Evolutionary conservation across 1,284 basidiomycete species (phyloP).

Genomic region (Microbotryum lychnidis-dioicae): DNA sequence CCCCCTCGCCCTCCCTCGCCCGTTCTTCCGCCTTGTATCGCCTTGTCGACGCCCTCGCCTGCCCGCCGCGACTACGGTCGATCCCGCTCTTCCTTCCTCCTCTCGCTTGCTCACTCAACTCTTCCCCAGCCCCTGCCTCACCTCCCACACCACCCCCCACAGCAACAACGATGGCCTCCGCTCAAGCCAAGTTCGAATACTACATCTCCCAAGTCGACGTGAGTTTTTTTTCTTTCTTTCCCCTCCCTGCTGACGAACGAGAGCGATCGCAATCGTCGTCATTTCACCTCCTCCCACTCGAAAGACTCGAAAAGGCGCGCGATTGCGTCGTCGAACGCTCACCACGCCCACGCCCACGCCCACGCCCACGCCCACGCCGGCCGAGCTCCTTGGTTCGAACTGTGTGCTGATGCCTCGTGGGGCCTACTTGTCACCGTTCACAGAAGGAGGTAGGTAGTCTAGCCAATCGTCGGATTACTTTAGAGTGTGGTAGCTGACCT

Average conservation of each 20-base stretch:
- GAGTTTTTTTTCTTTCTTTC: constrained; percentile 4
- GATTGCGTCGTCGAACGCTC: neutral
- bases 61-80: too few relatives aligned
- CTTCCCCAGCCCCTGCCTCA: too few relatives aligned
- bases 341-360: too few relatives aligned
- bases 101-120: too few relatives aligned
- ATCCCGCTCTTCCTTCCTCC: too few relatives aligned
- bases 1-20: too few relatives aligned
- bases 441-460: too few relatives aligned
- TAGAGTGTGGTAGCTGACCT: neutral
- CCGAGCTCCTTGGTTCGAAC: too few relatives aligned
- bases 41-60: too few relatives aligned
- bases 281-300: neutral
- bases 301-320: neutral
- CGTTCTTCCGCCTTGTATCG: too few relatives aligned
- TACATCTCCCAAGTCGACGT: constrained; percentile 36
- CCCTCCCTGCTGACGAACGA: neutral
- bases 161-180: constrained; percentile 21
- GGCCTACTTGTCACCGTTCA: neutral
- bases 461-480: neutral
- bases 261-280: neutral
- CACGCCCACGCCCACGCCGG: too few relatives aligned
- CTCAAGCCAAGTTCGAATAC: constrained; percentile 36
- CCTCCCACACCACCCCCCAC: too few relatives aligned
- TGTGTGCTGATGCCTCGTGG: neutral